These are phyloP conservation scores for Ophiostoma ulmi DNA, from an alignment of 2,329 filamentous ascomycete species.

Conservation along the genomic window DNA sequence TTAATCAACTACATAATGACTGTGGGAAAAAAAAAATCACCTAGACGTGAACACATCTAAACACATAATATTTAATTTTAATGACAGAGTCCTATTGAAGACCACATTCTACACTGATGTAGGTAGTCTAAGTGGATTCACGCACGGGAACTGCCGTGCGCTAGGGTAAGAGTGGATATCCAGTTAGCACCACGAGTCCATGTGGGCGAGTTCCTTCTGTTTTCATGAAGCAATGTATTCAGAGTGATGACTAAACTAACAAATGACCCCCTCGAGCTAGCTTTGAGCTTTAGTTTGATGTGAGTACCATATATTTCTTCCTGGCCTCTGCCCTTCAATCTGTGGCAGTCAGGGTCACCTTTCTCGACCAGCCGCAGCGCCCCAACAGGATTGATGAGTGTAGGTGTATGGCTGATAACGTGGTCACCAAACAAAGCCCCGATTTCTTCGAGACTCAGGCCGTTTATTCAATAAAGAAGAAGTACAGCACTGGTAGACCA, in stretches of 20 bases:
- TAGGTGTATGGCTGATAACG: background rate
- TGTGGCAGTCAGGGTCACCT: background rate
- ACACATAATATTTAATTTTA: no score
- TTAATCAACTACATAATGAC: no score
- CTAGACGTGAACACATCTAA: no score
- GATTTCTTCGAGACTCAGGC: background rate
- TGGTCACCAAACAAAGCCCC: background rate
- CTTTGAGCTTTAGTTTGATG: background rate
- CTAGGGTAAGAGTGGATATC: background rate
- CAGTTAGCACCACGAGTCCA: background rate
- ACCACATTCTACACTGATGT: no score
- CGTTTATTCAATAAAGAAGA: background rate
- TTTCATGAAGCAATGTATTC: background rate
- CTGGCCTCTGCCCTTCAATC: background rate
- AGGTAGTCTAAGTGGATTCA: background rate
- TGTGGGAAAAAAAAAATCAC: no score
- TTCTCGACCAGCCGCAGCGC: background rate
- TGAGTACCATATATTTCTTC: background rate
- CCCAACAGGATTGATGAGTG: background rate
- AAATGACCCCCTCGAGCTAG: background rate
- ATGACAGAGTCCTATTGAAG: no score
- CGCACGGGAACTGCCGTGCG: background rate
- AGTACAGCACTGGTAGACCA: background rate
- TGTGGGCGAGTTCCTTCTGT: background rate
- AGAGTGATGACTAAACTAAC: background rate